Evolutionary conservation across 257 asterid species (phyloP), one percentile per base, ranked within the genome.

Genomic region (Cynanchum wilfordii): DNA sequence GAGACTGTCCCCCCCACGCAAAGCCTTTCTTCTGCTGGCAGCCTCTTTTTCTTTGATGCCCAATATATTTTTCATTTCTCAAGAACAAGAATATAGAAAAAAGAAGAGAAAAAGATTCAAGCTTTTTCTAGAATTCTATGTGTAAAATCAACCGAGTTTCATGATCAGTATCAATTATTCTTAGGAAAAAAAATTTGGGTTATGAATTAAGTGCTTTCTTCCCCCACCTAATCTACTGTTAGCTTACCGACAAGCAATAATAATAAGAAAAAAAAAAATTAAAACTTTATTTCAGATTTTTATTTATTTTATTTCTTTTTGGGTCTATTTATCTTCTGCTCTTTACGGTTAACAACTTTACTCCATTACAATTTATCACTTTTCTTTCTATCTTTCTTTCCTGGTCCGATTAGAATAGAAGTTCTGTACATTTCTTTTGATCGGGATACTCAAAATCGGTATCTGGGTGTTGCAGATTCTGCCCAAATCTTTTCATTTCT

Each of bases 241-340:
- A 19, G 50, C 49, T 11, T 64, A 64, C 69, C 69, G 69, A 64
- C 69, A 64, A 64, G 11, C 49, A 36, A 64, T 20, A 64, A 64
- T 64, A 36, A 29, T 38, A 59, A 59, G 40, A 9, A 36, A 36
- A 64, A 42, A 42, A 64, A 64, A 64, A 42, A 42, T 42, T 33
- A 20, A 56, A 22, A 22, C 27, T 10, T 38, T 65, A 33, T 20
- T 40, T 42, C 42, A 38, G 16, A 22, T 0, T 66, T 40, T n/a
- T 66, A 3, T 66, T 17, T 20, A 9, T 66, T 66, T 66, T 20
- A 20, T 40, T 66, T 11, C 33, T 42, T 66, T 66, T 8, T 8
- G 52, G 51, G 70, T 66, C 70, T 66, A 44, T 66, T 66, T 44
- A 66, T 66, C 71, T 66, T 22, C 71, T 4, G 71, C 71, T 15